Percentiles rank a stretch among this genome's conserved stretches.
Evolutionary conservation across 805 yeast species (phyloP).

Genomic region (Zygotorulaspora chibaensis): DNA sequence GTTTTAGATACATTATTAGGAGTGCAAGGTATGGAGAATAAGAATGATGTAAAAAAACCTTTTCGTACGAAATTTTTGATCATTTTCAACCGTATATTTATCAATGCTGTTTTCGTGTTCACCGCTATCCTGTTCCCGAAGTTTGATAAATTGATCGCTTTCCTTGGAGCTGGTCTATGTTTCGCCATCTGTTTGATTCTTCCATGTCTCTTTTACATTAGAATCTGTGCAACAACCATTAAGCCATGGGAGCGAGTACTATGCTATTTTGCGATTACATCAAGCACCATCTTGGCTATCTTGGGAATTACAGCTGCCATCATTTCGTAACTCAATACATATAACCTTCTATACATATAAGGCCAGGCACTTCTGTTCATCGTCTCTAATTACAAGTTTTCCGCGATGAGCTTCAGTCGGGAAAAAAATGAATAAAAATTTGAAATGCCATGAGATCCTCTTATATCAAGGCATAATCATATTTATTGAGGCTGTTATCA

Average conservation of each 20-base stretch:
- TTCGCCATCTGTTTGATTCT: slow-evolving; percentile 74
- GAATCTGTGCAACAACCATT: slow-evolving; percentile 46
- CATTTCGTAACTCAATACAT: not conserved
- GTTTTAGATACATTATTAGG: slow-evolving; percentile 55
- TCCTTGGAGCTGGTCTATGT: slow-evolving; percentile 77
- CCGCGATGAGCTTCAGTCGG: slow-evolving; percentile 12
- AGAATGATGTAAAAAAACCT: slow-evolving; percentile 18
- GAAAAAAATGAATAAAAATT: not conserved
- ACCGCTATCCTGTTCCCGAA: slow-evolving; percentile 67
- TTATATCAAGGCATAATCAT: not conserved
- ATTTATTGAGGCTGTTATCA: not conserved
- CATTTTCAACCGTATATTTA: slow-evolving; percentile 37
- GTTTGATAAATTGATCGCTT: slow-evolving; percentile 77
- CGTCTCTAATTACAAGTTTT: slow-evolving; percentile 1
- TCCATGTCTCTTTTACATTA: slow-evolving; percentile 69
- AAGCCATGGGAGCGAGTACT: slow-evolving; percentile 37
- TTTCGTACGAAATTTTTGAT: slow-evolving; percentile 19
- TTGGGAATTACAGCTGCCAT: slow-evolving; percentile 58
- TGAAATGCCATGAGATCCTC: not conserved
- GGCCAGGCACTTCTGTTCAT: not conserved
- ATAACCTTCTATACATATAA: not conserved
- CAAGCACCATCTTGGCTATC: slow-evolving; percentile 47
- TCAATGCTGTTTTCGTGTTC: slow-evolving; percentile 54
- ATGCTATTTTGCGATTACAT: slow-evolving; percentile 42
- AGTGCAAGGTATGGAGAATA: slow-evolving; percentile 23